Percentiles rank a stretch among this genome's conserved stretches.
Evolutionary conservation across 768 basidiomycete species (phyloP).

Genomic region (Lentinula sp.): DNA sequence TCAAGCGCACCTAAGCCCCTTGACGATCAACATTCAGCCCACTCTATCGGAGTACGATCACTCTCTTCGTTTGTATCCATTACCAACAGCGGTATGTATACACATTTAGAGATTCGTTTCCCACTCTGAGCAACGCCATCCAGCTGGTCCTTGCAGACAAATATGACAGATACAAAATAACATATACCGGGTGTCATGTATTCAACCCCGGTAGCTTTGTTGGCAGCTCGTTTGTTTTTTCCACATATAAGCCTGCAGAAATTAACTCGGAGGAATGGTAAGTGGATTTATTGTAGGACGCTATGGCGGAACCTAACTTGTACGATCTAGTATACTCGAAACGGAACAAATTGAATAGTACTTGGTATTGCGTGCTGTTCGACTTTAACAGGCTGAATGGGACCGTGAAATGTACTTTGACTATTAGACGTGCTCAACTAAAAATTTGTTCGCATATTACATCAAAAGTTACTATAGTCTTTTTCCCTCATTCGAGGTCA

Average conservation of each 20-base stretch:
- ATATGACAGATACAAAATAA: conserved; percentile 93
- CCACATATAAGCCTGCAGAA: conserved; percentile 84
- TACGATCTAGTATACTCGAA: neutral
- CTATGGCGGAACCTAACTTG: neutral
- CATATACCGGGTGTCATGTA: conserved; percentile 97
- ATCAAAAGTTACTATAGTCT: too few species aligned
- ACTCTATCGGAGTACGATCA: conserved; percentile 90
- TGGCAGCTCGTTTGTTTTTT: conserved; percentile 78
- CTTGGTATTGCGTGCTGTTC: too few species aligned
- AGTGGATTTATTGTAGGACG: conserved; percentile 6
- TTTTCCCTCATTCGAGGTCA: too few species aligned
- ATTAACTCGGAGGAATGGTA: conserved; percentile 84
- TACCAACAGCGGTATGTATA: conserved; percentile 78
- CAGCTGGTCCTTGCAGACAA: conserved; percentile 93
- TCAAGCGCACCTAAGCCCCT: conserved; percentile 89
- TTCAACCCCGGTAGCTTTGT: conserved; percentile 96
- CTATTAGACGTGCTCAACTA: too few species aligned
- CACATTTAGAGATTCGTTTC: neutral
- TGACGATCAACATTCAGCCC: conserved; percentile 81
- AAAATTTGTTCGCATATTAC: too few species aligned
- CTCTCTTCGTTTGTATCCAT: conserved; percentile 84
- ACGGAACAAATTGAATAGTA: neutral
- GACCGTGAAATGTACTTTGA: too few species aligned
- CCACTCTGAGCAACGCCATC: neutral
- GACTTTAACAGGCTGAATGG: too few species aligned